A percentile compares a stretch with the other conserved stretches of the same genome.
Evolutionary conservation across 2,329 filamentous ascomycete species (phyloP).

Genomic region (Calonectria hongkongensis): DNA sequence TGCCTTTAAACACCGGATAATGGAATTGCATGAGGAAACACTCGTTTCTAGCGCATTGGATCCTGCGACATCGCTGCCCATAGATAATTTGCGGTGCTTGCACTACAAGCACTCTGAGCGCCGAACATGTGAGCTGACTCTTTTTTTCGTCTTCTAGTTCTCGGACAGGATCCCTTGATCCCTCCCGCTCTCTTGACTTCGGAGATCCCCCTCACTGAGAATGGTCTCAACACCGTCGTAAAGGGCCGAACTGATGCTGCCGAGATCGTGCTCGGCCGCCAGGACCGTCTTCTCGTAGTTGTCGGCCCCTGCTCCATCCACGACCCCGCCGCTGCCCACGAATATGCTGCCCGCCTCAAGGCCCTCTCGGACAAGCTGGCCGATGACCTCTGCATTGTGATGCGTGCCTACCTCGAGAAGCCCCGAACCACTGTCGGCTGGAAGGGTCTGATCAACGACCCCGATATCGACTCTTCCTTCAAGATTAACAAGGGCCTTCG

Average conservation of each 20-base stretch:
- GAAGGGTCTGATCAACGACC: slow-evolving; percentile 99
- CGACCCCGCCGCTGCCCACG: slow-evolving; percentile 89
- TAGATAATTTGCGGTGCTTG: slow-evolving; percentile 5
- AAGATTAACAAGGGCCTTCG: slow-evolving; percentile 99
- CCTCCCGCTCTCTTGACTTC: slow-evolving; percentile 89
- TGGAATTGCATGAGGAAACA: background rate
- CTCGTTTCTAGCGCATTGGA: background rate
- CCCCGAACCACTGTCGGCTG: slow-evolving; percentile 98
- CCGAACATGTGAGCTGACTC: slow-evolving; percentile 37
- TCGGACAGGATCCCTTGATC: slow-evolving; percentile 95
- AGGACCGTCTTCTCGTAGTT: slow-evolving; percentile 93
- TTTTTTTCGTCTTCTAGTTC: slow-evolving; percentile 73
- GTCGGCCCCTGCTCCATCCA: slow-evolving; percentile 98
- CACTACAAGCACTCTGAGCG: slow-evolving; percentile 5
- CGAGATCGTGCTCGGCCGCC: slow-evolving; percentile 84
- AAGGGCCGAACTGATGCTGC: slow-evolving; percentile 81
- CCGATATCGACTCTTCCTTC: slow-evolving; percentile 97
- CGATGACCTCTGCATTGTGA: slow-evolving; percentile 91
- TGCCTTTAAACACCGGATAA: background rate
- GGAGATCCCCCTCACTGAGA: slow-evolving; percentile 84
- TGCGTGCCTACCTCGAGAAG: slow-evolving; percentile 99
- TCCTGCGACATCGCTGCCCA: background rate
- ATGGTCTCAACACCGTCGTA: slow-evolving; percentile 80
- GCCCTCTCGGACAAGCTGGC: slow-evolving; percentile 85
- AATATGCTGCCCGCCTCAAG: slow-evolving; percentile 90